Evolutionary conservation across 2,329 filamentous ascomycete species (phyloP), one percentile per base, ranked within the genome.

Genomic region (Ascosphaera acerosa): DNA sequence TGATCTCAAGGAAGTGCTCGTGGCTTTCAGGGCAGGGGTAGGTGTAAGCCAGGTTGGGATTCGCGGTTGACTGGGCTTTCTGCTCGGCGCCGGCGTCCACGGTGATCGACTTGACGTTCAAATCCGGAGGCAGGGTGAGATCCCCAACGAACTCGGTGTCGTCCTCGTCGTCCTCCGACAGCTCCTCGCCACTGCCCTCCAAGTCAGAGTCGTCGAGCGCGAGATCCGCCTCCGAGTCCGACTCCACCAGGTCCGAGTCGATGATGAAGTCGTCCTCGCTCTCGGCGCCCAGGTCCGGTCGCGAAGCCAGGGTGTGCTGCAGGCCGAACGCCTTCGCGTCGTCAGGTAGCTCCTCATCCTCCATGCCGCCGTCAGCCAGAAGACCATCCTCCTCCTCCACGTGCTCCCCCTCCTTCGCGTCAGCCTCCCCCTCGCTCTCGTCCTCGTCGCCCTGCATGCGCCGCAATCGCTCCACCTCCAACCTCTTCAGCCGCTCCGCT

Each of bases 251-350:
- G 44, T 90, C 75, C 37, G 87, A 77, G 35, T 94, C 84, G 37
- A 92, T 70, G 16, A 84, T 48, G 43, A 94, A 94, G 42, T 92
- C 80, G 42, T 94, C 84, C 46, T 94, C 84, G 41, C 92, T 84
- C 39, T 91, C 81, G 19, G 90, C 72, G 4, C 70, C 76, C 12
- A 81, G 43, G 15, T 58, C 53, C 22, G 47, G 45, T 36, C 38
- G 47, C 40, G 45, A 47, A 25, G 43, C 44, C 16, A 43, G 42
- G 28, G 44, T 50, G 35, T 73, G 63, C 5, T 66, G 68, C 18
- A 73, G 51, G 2, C 68, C 68, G 43, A 72, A 73, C 31, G 60
- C 58, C 30, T 57, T 62, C 10, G 67, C 66, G 44, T 74, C 66
- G 35, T 70, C 63, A 4, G 47, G 44, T 6, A 52, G 43, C 2